Percentiles rank a stretch among this genome's conserved stretches.
phyloP scores from a whole-genome alignment of 1,139 yeast genomes.

The Scheffersomyces insectosa region DNA sequence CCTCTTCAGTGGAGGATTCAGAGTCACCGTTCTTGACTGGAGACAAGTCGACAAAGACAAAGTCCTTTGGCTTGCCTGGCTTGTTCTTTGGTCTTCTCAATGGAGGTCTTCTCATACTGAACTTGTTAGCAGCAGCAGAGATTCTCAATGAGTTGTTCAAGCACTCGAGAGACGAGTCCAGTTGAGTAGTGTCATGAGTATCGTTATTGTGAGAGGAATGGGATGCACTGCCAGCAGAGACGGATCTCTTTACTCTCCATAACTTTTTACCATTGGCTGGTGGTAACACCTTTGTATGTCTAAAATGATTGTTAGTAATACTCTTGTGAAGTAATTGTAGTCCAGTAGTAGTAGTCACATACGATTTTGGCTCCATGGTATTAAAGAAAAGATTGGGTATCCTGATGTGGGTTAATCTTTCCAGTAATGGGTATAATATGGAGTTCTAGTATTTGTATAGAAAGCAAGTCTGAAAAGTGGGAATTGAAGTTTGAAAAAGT shows the following conservation, averaged over 20 bases:
- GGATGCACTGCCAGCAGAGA: constrained; percentile 13
- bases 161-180: constrained; percentile 35
- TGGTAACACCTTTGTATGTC: constrained; percentile 28
- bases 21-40: constrained; percentile 43
- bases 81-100: constrained; percentile 51
- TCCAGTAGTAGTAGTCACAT: background rate
- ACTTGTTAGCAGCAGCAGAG: constrained; percentile 36
- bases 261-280: constrained; percentile 51
- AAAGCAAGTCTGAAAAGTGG: background rate
- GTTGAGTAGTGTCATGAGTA: constrained; percentile 9
- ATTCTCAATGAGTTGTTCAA: constrained; percentile 47
- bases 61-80: constrained; percentile 55
- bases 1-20: constrained; percentile 9
- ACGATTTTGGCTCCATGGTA: constrained; percentile 1
- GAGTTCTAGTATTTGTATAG: background rate
- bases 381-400: constrained; percentile 1
- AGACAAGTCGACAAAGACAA: constrained; percentile 55
- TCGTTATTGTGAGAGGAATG: constrained; percentile 7
- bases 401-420: background rate
- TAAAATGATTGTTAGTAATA: constrained; percentile 1
- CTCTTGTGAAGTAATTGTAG: background rate
- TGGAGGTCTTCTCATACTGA: constrained; percentile 46
- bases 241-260: constrained; percentile 47
- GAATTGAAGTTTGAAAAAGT: background rate
- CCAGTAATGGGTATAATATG: constrained; percentile 1